A percentile compares a stretch with the other conserved stretches of the same genome.
Evolutionary conservation across 441 rosid genomes (phyloP).

Genomic region (Theobroma grandiflorum): DNA sequence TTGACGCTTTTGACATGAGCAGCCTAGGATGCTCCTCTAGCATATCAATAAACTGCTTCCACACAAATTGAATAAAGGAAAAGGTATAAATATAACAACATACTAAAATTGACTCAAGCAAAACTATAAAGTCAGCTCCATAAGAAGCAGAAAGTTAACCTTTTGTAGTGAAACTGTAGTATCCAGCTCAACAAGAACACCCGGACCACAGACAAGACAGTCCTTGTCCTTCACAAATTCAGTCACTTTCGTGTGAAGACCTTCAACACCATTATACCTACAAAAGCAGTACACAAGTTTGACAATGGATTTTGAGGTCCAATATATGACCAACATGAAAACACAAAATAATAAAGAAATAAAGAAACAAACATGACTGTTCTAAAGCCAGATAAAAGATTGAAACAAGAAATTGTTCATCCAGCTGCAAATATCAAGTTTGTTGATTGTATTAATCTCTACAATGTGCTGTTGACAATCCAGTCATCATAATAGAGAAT

Average conservation of each 20-base stretch:
- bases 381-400: background rate
- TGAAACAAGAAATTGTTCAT: background rate
- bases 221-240: constrained; percentile 81
- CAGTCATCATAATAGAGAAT: background rate
- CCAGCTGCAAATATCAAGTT: constrained; percentile 2
- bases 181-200: constrained; percentile 81
- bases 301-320: background rate
- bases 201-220: constrained; percentile 95
- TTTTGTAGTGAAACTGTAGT: constrained; percentile 71
- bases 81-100: background rate
- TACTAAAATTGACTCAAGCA: too few species aligned
- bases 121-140: background rate
- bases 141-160: constrained; percentile 51
- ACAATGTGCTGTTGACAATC: background rate
- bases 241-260: constrained; percentile 87
- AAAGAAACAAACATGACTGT: background rate
- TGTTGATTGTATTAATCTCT: background rate
- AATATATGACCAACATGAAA: background rate
- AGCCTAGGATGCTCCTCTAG: constrained; percentile 85
- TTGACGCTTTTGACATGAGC: constrained; percentile 75
- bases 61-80: constrained; percentile 13
- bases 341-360: background rate
- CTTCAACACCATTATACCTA: constrained; percentile 88
- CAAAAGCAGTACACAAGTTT: constrained; percentile 21
- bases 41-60: constrained; percentile 72